Evolutionary conservation across 2,329 filamentous ascomycete species (phyloP), one percentile per base, ranked within the genome.

Genomic region (Arthrobotrys pseudoclavata): DNA sequence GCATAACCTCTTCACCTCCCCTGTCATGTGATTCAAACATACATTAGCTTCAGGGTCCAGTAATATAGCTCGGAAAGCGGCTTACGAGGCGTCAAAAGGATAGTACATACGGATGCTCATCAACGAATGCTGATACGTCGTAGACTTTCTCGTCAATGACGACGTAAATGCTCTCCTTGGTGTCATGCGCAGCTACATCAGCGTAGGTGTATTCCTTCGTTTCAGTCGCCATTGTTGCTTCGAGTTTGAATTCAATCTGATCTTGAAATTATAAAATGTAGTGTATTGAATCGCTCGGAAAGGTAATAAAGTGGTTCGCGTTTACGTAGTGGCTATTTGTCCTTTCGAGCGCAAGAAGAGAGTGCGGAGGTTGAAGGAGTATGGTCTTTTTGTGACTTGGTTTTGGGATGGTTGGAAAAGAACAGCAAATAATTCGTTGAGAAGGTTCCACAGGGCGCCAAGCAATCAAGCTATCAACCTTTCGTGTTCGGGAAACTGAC

Each of bases 61-160:
- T 61, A 60, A 64, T 52, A 63, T 63, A 64, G 47, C 61, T 26
- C 69, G 26, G 22, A 55, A 48, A 48, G 37, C 22, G 47, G 31
- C 22, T 45, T 50, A 47, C 9, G 50, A 62, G 26, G 34, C 13
- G 64, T 40, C 47, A 55, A 79, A 72, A 52, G 53, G 60, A 47
- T 71, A 89, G 89, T 81, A 67, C 72, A 34, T 89, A 91, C 89
- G 96, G 96, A 85, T 99, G 96, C 90, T 99, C 96, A 84, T 98
- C 95, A 81, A 98, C 87, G 85, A 99, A 99, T 85, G 91, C 91
- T 83, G 90, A 89, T 84, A 87, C 85, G 85, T 98, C 89, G 89
- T 98, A 99, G 86, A 99, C 91, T 88, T 97, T 97, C 86, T 97
- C 94, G 87, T 98, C 93, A 82, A 99, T 90, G 80, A 97, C 91